A percentile compares a stretch with the other conserved stretches of the same genome.
Evolutionary conservation across 768 basidiomycete genomes (phyloP).

Genomic region (Macrolepiota dolichaula): DNA sequence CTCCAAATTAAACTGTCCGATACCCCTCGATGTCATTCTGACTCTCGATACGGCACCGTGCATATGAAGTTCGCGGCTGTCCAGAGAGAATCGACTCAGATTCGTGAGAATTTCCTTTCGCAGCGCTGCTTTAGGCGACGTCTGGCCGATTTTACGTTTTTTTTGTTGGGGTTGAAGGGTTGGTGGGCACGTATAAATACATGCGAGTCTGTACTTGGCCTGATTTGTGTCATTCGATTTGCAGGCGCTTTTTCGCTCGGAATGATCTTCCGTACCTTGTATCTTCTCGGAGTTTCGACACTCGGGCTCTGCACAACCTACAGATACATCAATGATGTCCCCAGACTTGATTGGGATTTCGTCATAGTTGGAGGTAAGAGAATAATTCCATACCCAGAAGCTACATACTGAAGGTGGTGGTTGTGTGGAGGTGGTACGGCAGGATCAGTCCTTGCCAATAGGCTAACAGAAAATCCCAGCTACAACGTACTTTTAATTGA

Average conservation of each 20-base stretch:
- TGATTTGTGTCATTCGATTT: too few species aligned
- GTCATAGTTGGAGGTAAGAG: slow-evolving; percentile 19
- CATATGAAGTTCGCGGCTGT: too few species aligned
- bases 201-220: neutral
- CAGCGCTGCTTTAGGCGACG: too few species aligned
- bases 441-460: slow-evolving; percentile 24
- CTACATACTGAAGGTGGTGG: neutral
- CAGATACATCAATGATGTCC: neutral
- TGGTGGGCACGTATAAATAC: neutral
- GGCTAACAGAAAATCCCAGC: slow-evolving; percentile 16
- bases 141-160: too few species aligned
- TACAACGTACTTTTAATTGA: slow-evolving; percentile 24
- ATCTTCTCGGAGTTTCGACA: neutral
- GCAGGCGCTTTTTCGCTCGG: neutral
- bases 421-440: slow-evolving; percentile 20
- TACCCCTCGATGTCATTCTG: too few species aligned
- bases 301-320: neutral
- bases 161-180: too few species aligned
- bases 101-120: too few species aligned
- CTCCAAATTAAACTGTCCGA: too few species aligned
- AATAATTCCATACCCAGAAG: neutral
- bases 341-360: slow-evolving; percentile 5
- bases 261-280: neutral
- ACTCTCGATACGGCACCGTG: too few species aligned
- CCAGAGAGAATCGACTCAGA: too few species aligned